Base-by-base conservation (phyloP, 148 eudicot genomes). In the Nepenthes mirabilis region DNA sequence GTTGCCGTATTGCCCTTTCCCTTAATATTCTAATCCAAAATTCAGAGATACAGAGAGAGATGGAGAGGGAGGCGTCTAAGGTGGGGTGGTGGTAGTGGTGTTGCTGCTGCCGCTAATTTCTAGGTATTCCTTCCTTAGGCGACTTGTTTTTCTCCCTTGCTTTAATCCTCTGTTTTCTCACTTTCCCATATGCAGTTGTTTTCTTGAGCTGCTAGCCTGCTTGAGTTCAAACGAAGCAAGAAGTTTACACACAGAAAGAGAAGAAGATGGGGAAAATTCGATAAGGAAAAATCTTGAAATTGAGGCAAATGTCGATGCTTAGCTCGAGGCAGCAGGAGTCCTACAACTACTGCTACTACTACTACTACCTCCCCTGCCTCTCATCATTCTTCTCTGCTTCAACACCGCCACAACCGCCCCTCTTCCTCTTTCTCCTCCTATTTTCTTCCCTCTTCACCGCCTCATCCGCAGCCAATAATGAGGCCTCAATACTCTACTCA, bases 221-320 rank as follows among this genome's bases (percentile, higher is more conserved):
- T 40, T 78, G 73, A 75, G 78, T 83, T 73, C 65, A 70, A 71
- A 67, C 63, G 62, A 69, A 78, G 70, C 78, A 72, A 74, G 9
- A 56, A 49, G 40, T 56, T n/a, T 10, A 37, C n/a, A 14, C 14
- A 56, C 32, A 56, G 37, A 70, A 49, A 49, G 52, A n/a, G 52
- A 10, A n/a, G 52, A 49, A n/a, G 52, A 49, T 2, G 52, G 3
- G 13, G 14, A 65, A 62, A 75, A 72, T 61, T 67, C 68, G 79
- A 56, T 69, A 74, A 72, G 66, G 50, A 68, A 72, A 70, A 59
- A 71, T 72, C 75, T 80, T 75, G 72, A 77, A 74, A 56, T 75
- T 77, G 76, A 79, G 70, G 83, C 83, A 78, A 70, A 83, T 75
- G 80, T 67, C 70, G 63, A 80, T 80, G 75, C 70, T 37, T 60